Base-by-base conservation (phyloP, 306 rosid species). In the Ammopiptanthus mongolicus region DNA sequence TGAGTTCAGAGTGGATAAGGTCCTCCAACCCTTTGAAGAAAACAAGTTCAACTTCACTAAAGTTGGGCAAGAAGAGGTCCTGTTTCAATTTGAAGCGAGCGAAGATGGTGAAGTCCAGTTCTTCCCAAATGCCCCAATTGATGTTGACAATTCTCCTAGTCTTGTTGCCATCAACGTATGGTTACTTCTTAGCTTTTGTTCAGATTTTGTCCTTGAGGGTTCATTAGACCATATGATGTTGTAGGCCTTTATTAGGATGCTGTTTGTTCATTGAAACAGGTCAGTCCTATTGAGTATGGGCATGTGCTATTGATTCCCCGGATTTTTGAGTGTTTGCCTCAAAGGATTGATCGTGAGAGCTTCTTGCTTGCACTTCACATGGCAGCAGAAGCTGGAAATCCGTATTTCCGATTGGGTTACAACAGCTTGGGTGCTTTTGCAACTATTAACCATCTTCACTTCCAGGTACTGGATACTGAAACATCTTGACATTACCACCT, bases 381-480 rank as follows among this genome's bases (percentile, higher is more conserved):
- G 98, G 97, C 96, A 0, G 88, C 51, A 1, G 98, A 88, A 86
- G 98, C 97, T 1, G 87, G 83, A 18, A 88, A 78, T 75, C 87
- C 92, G 0, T 88, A 88, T 82, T 93, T 93, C 57, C 89, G 98
- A 13, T 34, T 93, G 81, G 98, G 98, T 65, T 93, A 93, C 85
- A 93, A 93, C 86, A 93, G 98, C 86, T 81, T 93, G 77, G 98
- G 98, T 59, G 98, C 98, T 44, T 93, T 93, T 71, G 97, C 98
- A n/a, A 93, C 98, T 31, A 93, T 93, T 84, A 93, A 93, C 80
- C 98, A 93, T 85, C 98, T 93, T 78, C 98, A 93, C 86, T 93
- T 91, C 85, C 98, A 93, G 97, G 98, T 93, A 76, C 18, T 70
- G 41, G 55, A 63, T 29, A 53, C 17, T 53, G 2, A 55, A 55